Conservation (phyloP, 148 eudicot species). For the Drosera capensis region DNA sequence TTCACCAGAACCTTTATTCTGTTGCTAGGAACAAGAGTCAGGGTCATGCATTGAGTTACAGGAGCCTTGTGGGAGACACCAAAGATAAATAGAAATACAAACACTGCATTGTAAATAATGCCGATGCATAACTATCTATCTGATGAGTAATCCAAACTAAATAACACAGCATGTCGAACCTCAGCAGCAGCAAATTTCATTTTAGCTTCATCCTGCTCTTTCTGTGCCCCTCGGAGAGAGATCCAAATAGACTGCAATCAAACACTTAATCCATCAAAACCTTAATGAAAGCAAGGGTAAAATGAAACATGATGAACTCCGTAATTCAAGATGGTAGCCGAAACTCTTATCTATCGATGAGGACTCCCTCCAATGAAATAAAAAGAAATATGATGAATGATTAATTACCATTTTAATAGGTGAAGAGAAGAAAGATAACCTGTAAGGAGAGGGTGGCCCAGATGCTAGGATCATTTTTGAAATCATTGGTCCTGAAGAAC, state of each 20-base stretch:
- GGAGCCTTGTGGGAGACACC: too few species aligned
- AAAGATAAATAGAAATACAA: too few species aligned
- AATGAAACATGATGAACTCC: not conserved
- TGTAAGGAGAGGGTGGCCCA: constrained; percentile 63
- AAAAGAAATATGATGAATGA: not conserved
- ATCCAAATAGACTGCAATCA: constrained; percentile 94
- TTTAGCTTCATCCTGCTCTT: constrained; percentile 89
- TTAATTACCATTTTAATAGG: not conserved
- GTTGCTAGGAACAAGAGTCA: too few species aligned
- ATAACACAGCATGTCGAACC: constrained; percentile 20
- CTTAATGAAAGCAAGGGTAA: not conserved
- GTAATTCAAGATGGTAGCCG: not conserved
- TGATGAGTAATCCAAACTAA: not conserved
- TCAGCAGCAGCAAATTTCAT: constrained; percentile 97
- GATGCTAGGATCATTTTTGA: constrained; percentile 88
- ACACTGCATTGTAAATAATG: not conserved
- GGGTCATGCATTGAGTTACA: too few species aligned
- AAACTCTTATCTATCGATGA: too few species aligned
- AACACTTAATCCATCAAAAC: not conserved
- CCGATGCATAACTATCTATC: not conserved
- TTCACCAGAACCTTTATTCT: too few species aligned
- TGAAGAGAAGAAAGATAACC: constrained; percentile 18
- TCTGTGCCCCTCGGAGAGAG: constrained; percentile 61
- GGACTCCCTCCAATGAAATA: too few species aligned
- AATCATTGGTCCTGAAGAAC: constrained; percentile 74